These are phyloP conservation scores for Bipolaris cookei DNA, from an alignment of 2,329 filamentous ascomycete genomes.

Conservation along the genomic window DNA sequence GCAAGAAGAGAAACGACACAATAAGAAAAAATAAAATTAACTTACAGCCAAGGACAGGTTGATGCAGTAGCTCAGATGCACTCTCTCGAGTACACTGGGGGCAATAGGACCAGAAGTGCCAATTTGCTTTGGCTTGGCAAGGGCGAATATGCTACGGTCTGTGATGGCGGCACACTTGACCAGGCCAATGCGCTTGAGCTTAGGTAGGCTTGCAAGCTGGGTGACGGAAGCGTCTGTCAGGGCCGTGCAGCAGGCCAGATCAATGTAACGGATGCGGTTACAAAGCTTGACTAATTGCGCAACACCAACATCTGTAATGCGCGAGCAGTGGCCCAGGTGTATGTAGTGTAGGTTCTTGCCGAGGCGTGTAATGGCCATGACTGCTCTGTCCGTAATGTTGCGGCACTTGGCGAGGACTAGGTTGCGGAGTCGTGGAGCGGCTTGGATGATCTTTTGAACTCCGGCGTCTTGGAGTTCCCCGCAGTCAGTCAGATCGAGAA, in stretches of 20 bases:
- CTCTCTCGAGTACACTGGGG: conserved; percentile 79
- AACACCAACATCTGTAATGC: conserved; percentile 89
- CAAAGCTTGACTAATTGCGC: conserved; percentile 82
- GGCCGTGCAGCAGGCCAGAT: conserved; percentile 90
- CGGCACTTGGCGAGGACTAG: conserved; percentile 93
- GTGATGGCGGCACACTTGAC: conserved; percentile 94
- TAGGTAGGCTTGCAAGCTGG: conserved; percentile 83
- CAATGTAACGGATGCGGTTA: conserved; percentile 95
- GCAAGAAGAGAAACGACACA: not conserved
- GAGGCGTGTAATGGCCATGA: conserved; percentile 83
- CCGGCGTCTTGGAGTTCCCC: conserved; percentile 81
- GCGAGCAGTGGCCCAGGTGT: conserved; percentile 89
- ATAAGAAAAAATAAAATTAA: not conserved
- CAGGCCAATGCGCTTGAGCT: conserved; percentile 90
- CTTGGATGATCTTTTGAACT: conserved; percentile 84
- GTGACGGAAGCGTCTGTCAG: conserved; percentile 87
- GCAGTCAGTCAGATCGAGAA: conserved; percentile 92
- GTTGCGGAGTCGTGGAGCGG: conserved; percentile 87
- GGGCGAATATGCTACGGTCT: conserved; percentile 82
- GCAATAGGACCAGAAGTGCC: conserved; percentile 62
- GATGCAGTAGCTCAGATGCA: conserved; percentile 94
- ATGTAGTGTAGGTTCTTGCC: conserved; percentile 98
- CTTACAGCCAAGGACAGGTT: conserved; percentile 80
- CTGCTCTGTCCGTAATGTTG: conserved; percentile 87
- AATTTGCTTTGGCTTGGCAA: conserved; percentile 71